Evolutionary conservation across 768 basidiomycete species (phyloP).

Genomic region (Symmetrospora coprosmae): DNA sequence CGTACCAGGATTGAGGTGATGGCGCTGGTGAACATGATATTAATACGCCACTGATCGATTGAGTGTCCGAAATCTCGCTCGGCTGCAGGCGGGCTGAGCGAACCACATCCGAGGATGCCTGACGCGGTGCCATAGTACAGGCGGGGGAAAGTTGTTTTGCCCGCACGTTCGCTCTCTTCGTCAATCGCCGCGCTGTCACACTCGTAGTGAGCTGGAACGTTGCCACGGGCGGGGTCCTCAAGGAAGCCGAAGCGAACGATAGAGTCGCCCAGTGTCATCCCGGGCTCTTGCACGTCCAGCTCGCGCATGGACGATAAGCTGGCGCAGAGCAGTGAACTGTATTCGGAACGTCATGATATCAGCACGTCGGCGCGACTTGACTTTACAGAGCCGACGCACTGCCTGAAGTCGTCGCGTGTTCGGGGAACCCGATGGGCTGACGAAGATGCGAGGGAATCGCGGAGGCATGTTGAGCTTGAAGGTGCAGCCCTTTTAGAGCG

Average conservation of each 20-base stretch:
- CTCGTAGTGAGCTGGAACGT: neutral
- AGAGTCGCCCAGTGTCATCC: neutral
- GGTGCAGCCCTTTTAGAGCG: too few relatives aligned
- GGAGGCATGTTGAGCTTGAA: too few relatives aligned
- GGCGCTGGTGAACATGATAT: neutral
- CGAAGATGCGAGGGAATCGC: too few relatives aligned
- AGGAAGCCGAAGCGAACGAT: neutral
- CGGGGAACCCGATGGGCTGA: too few relatives aligned
- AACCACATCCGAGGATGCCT: slow-evolving; percentile 7
- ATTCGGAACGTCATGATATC: too few relatives aligned
- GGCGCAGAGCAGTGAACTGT: too few relatives aligned
- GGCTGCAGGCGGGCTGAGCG: neutral
- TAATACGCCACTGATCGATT: neutral
- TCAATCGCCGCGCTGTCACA: neutral
- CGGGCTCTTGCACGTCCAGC: neutral
- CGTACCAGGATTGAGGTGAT: slow-evolving; percentile 5
- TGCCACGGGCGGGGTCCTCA: neutral
- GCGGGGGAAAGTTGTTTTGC: too few relatives aligned
- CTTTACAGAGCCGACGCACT: too few relatives aligned
- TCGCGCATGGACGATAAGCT: too few relatives aligned
- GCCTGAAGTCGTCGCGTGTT: too few relatives aligned
- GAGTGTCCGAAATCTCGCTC: neutral
- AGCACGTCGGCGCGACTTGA: too few relatives aligned
- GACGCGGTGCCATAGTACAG: slow-evolving; percentile 2
- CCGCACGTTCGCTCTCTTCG: neutral